Evolutionary conservation across 306 rosid genomes (phyloP), one percentile per base, ranked within the genome.

Genomic region (Sechiopsis laciniata): DNA sequence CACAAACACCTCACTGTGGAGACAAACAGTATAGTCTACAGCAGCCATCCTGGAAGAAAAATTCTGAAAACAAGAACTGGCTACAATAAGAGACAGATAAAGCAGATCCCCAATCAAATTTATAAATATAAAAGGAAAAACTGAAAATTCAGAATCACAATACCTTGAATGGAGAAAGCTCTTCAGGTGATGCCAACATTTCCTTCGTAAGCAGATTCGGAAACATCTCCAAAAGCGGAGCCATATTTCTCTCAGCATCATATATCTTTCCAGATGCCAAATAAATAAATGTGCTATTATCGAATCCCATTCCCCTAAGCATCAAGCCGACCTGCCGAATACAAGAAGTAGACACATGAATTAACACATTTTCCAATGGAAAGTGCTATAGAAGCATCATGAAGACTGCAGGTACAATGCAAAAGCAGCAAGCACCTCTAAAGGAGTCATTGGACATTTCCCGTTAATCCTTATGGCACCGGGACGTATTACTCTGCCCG

Each of bases 11-110:
- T 94, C 97, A 76, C 99, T 89, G 70, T 91, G 96, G 74, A 94
- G 97, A 79, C 99, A 94, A 80, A 94, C 99, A 26, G 96, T 91
- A 83, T 94, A 94, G 81, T 94, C 99, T 79, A 91, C 83, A 56
- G 99, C 96, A 80, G 99, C 99, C 99, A 94, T 94, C 90, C 99
- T 86, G 83, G 99, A 94, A 77, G 99, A 94, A 86, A 74, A 94
- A 77, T 82, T 89, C 98, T 94, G 82, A 81, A 66, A 83, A 24
- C 73, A 81, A 78, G 32, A 87, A 75, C 81, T 72, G 8, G 20
- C 70, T 87, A 87, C 78, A 88, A 83, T 80, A 84, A 72, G 17
- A 75, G 67, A 46, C 10, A 37, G 54, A 46, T 7, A 46, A 70
- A 80, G 16, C 26, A 75, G 55, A 29, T 16, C 72, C 17, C 60